phyloP scores from a whole-genome alignment of 352 stramenopile species.

The Saprolegnia parasitica region DNA sequence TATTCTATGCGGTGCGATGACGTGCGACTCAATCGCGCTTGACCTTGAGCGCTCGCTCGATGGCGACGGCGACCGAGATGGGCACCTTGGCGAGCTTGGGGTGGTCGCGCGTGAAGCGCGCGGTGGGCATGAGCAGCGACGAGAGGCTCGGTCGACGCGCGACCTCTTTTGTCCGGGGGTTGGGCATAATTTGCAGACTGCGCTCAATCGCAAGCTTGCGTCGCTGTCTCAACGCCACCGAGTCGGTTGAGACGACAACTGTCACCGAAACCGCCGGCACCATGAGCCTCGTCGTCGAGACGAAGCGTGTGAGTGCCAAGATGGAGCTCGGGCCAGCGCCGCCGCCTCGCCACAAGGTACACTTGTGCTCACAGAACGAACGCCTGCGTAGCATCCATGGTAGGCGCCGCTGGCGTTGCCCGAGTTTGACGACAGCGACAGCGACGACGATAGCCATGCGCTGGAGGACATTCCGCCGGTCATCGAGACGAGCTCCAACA shows the following conservation, averaged over 20 bases:
- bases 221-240: no score
- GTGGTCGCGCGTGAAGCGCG: background rate
- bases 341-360: background rate
- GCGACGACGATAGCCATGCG: conserved; percentile 16
- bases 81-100: conserved; percentile 8
- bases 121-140: conserved; percentile 1
- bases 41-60: background rate
- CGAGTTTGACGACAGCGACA: conserved; percentile 63
- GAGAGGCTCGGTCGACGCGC: background rate
- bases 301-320: conserved; percentile 9
- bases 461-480: conserved; percentile 32
- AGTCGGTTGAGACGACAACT: background rate
- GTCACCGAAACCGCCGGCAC: background rate
- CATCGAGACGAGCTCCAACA: conserved; percentile 32
- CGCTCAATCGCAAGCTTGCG: background rate
- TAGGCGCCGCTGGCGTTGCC: conserved; percentile 51
- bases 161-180: background rate
- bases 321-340: background rate
- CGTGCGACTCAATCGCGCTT: conserved; percentile 2
- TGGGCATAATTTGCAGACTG: conserved; percentile 9
- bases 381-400: background rate
- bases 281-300: conserved; percentile 24
- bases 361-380: conserved; percentile 4
- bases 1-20: no score
- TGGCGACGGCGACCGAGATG: background rate